phyloP scores from a whole-genome alignment of 345 rosid species.

The Arabis hirsuta region DNA sequence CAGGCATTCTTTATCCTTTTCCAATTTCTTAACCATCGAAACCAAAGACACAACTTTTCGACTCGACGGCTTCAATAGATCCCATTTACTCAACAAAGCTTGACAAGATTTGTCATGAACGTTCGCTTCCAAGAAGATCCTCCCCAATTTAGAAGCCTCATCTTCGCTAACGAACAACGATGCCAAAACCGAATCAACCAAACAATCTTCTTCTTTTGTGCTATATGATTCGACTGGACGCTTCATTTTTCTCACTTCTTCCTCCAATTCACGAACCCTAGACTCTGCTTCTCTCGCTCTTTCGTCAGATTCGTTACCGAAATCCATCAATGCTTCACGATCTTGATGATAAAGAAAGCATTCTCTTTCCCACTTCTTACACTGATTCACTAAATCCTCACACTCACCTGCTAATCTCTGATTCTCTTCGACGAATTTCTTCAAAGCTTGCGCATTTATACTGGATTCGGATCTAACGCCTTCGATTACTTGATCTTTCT shows the following conservation, averaged over 20 bases:
- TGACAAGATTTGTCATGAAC: not conserved
- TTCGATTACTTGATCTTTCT: constrained; percentile 59
- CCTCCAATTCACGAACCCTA: constrained; percentile 66
- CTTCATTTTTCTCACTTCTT: constrained; percentile 41
- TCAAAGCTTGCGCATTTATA: constrained; percentile 77
- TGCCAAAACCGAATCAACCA: constrained; percentile 12
- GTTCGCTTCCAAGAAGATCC: constrained; percentile 22
- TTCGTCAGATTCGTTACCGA: constrained; percentile 81
- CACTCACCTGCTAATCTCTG: constrained; percentile 75
- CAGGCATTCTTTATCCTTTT: constrained; percentile 25
- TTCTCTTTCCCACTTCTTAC: constrained; percentile 72
- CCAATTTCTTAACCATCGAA: constrained; percentile 15
- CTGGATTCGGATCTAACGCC: constrained; percentile 67
- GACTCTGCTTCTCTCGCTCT: constrained; percentile 70
- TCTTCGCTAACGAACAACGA: not conserved
- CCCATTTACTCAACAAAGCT: constrained; percentile 23
- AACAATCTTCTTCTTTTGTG: not conserved
- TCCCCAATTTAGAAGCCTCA: not conserved
- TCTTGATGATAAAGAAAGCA: constrained; percentile 73
- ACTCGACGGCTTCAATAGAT: constrained; percentile 3
- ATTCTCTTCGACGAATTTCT: constrained; percentile 83
- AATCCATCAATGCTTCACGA: constrained; percentile 85
- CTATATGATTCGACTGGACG: not conserved
- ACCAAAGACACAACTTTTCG: constrained; percentile 6
- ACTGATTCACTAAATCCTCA: constrained; percentile 61